Percentiles rank a stretch among this genome's conserved stretches.
Evolutionary conservation across 202 grass and related monocot species (phyloP).

Genomic region (Digitaria exilis): DNA sequence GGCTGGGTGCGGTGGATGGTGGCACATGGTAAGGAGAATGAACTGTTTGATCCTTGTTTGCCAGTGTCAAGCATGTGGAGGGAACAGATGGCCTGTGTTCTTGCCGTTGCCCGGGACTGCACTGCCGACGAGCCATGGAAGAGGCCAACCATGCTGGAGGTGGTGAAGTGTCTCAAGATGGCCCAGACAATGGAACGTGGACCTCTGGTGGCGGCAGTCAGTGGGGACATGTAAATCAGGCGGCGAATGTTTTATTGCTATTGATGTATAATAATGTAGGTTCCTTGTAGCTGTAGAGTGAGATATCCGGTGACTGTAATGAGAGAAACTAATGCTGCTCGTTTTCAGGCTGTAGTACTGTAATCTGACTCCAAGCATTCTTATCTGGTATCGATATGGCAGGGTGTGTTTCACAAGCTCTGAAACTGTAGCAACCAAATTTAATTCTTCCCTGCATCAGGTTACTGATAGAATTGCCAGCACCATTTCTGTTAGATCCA

Average conservation of each 20-base stretch:
- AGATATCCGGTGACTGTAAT: slow-evolving; percentile 17
- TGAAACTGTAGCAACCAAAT: not conserved
- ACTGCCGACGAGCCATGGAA: slow-evolving; percentile 78
- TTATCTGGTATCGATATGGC: not conserved
- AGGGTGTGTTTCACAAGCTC: slow-evolving; percentile 4
- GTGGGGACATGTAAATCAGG: slow-evolving; percentile 20
- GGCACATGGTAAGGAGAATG: slow-evolving; percentile 42
- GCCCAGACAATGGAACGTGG: slow-evolving; percentile 52
- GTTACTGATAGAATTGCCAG: not conserved
- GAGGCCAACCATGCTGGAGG: slow-evolving; percentile 87
- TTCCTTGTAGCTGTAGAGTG: slow-evolving; percentile 27
- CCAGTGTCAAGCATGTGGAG: slow-evolving; percentile 44
- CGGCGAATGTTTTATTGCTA: slow-evolving; percentile 20
- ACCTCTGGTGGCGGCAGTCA: slow-evolving; percentile 43
- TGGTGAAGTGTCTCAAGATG: slow-evolving; percentile 73
- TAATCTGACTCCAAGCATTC: slow-evolving; percentile 8
- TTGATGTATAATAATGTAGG: slow-evolving; percentile 42
- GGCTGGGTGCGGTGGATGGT: slow-evolving; percentile 91
- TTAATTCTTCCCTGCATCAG: not conserved
- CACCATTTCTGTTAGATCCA: not conserved
- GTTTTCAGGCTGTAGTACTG: too few relatives aligned
- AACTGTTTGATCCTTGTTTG: slow-evolving; percentile 80
- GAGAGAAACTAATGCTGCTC: slow-evolving; percentile 23
- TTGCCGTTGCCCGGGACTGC: slow-evolving; percentile 59
- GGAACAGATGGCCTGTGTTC: slow-evolving; percentile 73